phyloP scores from a whole-genome alignment of 2,329 filamentous ascomycete species.

The Clarireedia paspali region DNA sequence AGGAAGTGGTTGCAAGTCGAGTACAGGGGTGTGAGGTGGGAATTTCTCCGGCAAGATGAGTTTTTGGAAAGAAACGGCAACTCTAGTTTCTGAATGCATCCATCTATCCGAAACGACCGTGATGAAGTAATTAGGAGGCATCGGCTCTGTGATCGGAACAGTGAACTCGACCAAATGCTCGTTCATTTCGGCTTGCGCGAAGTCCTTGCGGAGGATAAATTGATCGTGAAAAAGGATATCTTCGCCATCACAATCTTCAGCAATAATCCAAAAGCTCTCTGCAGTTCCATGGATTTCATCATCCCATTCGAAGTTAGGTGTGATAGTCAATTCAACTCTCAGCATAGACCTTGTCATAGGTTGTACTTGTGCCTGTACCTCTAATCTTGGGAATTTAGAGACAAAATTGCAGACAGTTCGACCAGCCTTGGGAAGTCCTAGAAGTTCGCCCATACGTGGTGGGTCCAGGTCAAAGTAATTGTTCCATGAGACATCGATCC shows the following conservation, averaged over 20 bases:
- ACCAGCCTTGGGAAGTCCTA: constrained; percentile 84
- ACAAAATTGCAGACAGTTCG: constrained; percentile 79
- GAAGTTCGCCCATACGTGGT: constrained; percentile 88
- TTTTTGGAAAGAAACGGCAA: constrained; percentile 92
- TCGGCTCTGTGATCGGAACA: constrained; percentile 91
- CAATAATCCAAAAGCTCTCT: constrained; percentile 94
- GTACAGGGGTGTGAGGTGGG: constrained; percentile 82
- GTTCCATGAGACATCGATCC: constrained; percentile 87
- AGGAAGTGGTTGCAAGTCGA: constrained; percentile 86
- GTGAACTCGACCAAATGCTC: constrained; percentile 96
- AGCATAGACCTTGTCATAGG: constrained; percentile 93
- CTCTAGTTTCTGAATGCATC: constrained; percentile 95
- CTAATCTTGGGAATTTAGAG: constrained; percentile 85
- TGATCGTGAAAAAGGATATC: constrained; percentile 93
- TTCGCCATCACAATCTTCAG: constrained; percentile 96
- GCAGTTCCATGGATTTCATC: constrained; percentile 78
- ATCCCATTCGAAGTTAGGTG: constrained; percentile 95
- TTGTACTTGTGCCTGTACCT: constrained; percentile 88
- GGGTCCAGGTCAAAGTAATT: constrained; percentile 96
- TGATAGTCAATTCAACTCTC: constrained; percentile 81
- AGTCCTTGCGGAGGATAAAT: constrained; percentile 85
- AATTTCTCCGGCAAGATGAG: constrained; percentile 92
- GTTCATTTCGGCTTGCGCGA: constrained; percentile 75
- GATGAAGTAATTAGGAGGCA: constrained; percentile 98
- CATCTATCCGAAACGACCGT: constrained; percentile 90